phyloP scores from a whole-genome alignment of 805 yeast species.

The Candida fluviatilis region DNA sequence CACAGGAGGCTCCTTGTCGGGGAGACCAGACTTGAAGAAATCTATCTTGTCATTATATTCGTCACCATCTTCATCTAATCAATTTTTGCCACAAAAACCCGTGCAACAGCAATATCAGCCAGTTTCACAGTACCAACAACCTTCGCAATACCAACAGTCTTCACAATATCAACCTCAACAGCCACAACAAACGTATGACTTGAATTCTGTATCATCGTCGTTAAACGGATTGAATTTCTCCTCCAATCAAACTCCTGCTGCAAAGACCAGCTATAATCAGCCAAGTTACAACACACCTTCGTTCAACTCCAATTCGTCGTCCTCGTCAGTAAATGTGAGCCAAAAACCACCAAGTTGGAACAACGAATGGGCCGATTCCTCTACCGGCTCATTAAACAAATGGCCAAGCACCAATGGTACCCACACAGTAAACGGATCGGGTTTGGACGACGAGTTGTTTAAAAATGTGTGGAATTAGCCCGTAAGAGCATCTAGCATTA shows the following conservation, averaged over 20 bases:
- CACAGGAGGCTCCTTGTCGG: constrained; percentile 30
- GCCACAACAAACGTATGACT: constrained; percentile 1
- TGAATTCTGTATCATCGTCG: constrained; percentile 17
- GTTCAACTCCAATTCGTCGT: constrained; percentile 7
- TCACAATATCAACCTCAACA: not conserved
- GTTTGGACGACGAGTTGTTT: constrained; percentile 59
- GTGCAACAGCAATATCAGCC: constrained; percentile 5
- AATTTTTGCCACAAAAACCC: constrained; percentile 24
- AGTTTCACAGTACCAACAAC: constrained; percentile 1
- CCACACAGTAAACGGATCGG: constrained; percentile 3
- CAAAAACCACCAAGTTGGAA: constrained; percentile 16
- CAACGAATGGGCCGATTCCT: constrained; percentile 33
- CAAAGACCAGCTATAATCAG: constrained; percentile 2
- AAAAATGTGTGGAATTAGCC: constrained; percentile 61
- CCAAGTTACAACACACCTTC: constrained; percentile 6
- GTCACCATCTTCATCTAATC: constrained; percentile 48
- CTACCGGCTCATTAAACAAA: constrained; percentile 4
- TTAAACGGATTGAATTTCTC: constrained; percentile 20
- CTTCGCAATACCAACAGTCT: too few relatives aligned
- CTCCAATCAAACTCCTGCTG: constrained; percentile 1
- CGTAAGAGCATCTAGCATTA: too few relatives aligned
- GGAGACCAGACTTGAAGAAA: constrained; percentile 83
- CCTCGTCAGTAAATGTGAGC: constrained; percentile 1
- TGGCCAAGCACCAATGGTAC: constrained; percentile 5
- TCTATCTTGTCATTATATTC: constrained; percentile 87